These are phyloP conservation scores for Gypsophila paniculata DNA, from an alignment of 179 eudicot genomes.

Conservation along the genomic window DNA sequence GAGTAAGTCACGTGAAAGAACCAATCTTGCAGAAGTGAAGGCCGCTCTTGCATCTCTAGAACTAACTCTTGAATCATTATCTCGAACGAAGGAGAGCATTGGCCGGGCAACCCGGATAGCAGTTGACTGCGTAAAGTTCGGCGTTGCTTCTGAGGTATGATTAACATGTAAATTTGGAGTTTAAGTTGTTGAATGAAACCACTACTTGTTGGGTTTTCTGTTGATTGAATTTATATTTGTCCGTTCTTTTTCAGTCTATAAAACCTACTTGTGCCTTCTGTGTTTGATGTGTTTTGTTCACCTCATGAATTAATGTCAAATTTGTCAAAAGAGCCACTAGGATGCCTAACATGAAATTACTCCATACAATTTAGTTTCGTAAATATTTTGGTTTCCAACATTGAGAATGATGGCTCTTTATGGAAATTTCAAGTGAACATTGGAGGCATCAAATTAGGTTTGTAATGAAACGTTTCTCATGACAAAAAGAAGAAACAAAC, in stretches of 20 bases:
- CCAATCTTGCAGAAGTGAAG: constrained; percentile 53
- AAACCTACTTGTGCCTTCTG: neutral
- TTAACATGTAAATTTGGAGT: neutral
- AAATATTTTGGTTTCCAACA: neutral
- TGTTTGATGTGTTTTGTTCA: neutral
- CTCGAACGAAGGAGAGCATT: constrained; percentile 87
- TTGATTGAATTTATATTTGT: neutral
- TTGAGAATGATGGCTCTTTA: neutral
- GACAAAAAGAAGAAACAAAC: neutral
- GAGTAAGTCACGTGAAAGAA: constrained; percentile 43
- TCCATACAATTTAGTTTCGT: neutral
- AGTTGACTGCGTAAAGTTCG: constrained; percentile 83
- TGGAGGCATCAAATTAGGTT: neutral
- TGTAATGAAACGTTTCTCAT: neutral
- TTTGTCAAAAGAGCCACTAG: neutral
- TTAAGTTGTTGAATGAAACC: neutral
- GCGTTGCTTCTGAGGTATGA: constrained; percentile 68
- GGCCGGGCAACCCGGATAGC: constrained; percentile 86
- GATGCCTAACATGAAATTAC: neutral
- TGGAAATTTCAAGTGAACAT: neutral
- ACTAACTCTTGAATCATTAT: constrained; percentile 51
- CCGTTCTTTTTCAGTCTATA: neutral
- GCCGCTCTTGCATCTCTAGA: constrained; percentile 65
- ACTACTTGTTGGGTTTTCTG: neutral
- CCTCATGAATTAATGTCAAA: neutral